Conservation (phyloP, 2,329 filamentous ascomycete genomes). For the Fusarium nodosum region DNA sequence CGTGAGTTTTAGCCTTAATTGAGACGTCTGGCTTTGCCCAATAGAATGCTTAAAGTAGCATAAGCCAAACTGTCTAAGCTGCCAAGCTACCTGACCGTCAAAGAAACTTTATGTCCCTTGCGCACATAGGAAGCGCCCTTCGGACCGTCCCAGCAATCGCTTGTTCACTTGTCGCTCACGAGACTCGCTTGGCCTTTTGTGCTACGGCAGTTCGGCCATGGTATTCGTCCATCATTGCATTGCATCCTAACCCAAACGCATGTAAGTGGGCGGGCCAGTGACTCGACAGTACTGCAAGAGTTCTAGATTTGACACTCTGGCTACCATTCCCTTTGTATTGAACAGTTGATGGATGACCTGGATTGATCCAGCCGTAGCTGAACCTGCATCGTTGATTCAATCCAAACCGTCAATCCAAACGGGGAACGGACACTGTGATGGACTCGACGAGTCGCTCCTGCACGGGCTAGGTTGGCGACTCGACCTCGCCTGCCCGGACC, state of each 20-base stretch:
- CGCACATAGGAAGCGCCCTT: constrained; percentile 26
- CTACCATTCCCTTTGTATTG: background rate
- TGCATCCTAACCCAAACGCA: constrained; percentile 13
- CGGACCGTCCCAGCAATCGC: constrained; percentile 23
- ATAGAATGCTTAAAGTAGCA: constrained; percentile 20
- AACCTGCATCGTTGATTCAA: constrained; percentile 41
- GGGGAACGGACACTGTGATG: constrained; percentile 13
- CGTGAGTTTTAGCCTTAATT: constrained; percentile 21
- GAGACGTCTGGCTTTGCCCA: constrained; percentile 33
- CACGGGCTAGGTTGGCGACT: constrained; percentile 31
- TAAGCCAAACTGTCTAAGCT: constrained; percentile 19
- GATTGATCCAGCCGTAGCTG: constrained; percentile 7
- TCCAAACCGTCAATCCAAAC: constrained; percentile 37
- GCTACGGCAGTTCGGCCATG: constrained; percentile 19
- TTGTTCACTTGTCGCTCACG: constrained; percentile 16
- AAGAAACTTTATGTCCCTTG: constrained; percentile 37
- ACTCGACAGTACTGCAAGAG: constrained; percentile 11
- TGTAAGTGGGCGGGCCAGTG: constrained; percentile 21
- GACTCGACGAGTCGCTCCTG: constrained; percentile 31
- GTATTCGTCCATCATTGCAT: constrained; percentile 29
- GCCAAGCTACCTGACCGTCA: constrained; percentile 10
- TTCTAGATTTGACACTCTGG: constrained; percentile 18
- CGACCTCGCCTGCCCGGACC: constrained; percentile 18
- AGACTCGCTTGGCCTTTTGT: constrained; percentile 26
- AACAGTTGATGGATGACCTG: constrained; percentile 6